These are phyloP conservation scores for Xylariaceae sp. DNA, from an alignment of 2,329 filamentous ascomycete genomes.

Conservation along the genomic window DNA sequence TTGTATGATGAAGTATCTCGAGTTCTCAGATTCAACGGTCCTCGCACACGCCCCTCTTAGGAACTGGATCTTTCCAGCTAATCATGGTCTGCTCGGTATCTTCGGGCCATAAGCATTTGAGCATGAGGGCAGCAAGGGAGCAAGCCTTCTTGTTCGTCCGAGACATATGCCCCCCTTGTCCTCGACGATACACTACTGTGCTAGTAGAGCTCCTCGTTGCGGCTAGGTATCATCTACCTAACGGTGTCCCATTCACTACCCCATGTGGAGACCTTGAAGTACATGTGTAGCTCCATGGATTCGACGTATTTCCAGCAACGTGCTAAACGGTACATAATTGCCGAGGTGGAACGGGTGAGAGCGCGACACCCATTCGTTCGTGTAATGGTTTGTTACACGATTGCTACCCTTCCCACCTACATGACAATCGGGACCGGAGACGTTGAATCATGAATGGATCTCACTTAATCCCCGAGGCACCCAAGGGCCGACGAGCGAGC, in stretches of 20 bases:
- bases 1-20: not conserved
- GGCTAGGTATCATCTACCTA: too few relatives aligned
- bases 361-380: not conserved
- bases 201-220: too few relatives aligned
- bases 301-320: not conserved
- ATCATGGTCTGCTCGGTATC: not conserved
- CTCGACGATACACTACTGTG: too few relatives aligned
- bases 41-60: too few relatives aligned
- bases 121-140: not conserved
- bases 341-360: not conserved
- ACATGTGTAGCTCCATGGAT: not conserved
- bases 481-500: slow-evolving; percentile 9
- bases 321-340: slow-evolving; percentile 8
- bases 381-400: not conserved
- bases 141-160: too few relatives aligned
- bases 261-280: not conserved
- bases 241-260: too few relatives aligned
- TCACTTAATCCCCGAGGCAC: slow-evolving; percentile 31
- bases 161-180: too few relatives aligned
- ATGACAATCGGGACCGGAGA: not conserved
- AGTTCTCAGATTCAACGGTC: not conserved
- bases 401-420: not conserved
- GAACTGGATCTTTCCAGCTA: not conserved
- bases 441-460: slow-evolving; percentile 30
- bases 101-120: too few relatives aligned